Conservation (phyloP, 306 rosid genomes). For the Spatholobus suberectus region DNA sequence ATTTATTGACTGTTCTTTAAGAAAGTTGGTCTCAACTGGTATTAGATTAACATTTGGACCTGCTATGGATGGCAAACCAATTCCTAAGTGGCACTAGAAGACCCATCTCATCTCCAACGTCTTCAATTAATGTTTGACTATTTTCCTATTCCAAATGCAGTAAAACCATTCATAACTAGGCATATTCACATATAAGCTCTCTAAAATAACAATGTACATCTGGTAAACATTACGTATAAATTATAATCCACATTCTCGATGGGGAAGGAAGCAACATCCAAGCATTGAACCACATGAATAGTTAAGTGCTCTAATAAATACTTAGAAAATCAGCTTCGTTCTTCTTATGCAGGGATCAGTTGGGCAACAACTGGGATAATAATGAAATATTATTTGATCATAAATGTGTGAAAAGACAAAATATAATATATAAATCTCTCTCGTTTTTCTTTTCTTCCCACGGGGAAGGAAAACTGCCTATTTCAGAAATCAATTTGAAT, state of each 20-base stretch:
- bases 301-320: neutral
- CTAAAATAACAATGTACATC: neutral
- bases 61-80: neutral
- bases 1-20: neutral
- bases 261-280: neutral
- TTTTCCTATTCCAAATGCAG: neutral
- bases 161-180: neutral
- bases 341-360: neutral
- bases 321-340: neutral
- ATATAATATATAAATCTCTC: neutral
- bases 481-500: neutral
- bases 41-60: neutral
- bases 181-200: neutral
- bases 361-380: neutral
- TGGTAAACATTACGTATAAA: neutral
- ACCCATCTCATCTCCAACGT: neutral
- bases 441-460: no score
- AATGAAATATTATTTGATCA: neutral
- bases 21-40: neutral
- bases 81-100: neutral
- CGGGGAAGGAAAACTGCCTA: neutral
- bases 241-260: neutral
- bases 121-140: neutral
- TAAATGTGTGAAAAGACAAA: neutral
- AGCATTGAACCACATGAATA: neutral